Base-by-base conservation (phyloP, 73 alveolate genomes). In the Tetrahymena borealis region DNA sequence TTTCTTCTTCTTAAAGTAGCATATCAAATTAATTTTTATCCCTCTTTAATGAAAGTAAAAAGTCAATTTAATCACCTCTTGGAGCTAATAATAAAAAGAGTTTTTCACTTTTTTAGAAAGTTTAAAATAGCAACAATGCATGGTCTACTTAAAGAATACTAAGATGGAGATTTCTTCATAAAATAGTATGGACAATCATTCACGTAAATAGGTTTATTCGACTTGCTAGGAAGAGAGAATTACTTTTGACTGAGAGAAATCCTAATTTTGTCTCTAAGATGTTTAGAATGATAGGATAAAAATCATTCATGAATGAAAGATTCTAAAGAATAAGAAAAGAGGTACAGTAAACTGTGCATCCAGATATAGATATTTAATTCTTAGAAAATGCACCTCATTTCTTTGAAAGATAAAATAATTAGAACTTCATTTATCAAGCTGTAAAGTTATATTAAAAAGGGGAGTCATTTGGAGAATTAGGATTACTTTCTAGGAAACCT, bases 381-480 rank as follows among this genome's bases (percentile, higher is more conserved):
- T 60, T 60, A 60, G 85, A 60, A 35, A 60, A 60, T 60, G 85
- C 35, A 10, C 85, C 85, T 60, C 85, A 60, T 60, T 60, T 60
- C 38, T 60, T 60, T 60, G 85, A 60, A 13, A 60, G 31, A 9
- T 18, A 60, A 18, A 60, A 60, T n/a, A 60, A 60, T 35, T 60
- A 4, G 28, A 35, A 35, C n/a, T 60, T 60, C 28, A 60, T 60
- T 13, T 60, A 60, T 60, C n/a, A 92, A 78, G 38, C 92, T 7
- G 91, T 92, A 20, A 38, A 91, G 32, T 78, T 77, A 5, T 39
- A 78, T 39, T 33, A 79, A 78, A 79, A 78, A 38, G 95, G 95
- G 15, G 95, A 92, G 37, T 78, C 92, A 1, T 92, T 92, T 92
- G 95, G 95, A 11, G 95, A 92, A 60, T 38, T 78, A n/a, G 95